phyloP scores from a whole-genome alignment of 2,329 filamentous ascomycete genomes.

The Podosphaera fusca region DNA sequence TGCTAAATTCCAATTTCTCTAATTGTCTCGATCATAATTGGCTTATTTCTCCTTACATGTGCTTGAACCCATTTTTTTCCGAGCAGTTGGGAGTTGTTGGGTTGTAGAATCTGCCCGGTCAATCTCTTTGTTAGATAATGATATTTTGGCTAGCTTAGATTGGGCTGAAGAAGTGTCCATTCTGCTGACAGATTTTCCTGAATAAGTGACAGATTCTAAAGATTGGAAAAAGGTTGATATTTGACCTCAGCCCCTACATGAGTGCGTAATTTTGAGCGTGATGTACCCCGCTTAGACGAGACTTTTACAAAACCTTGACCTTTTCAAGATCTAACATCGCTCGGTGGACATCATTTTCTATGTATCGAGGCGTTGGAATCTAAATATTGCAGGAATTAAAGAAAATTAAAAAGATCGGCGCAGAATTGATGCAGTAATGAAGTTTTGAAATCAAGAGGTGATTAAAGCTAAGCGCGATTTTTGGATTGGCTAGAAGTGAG shows the following conservation, averaged over 20 bases:
- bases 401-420: too few relatives aligned
- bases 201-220: not conserved
- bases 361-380: too few relatives aligned
- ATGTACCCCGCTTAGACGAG: not conserved
- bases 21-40: not conserved
- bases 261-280: not conserved
- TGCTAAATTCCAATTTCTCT: conserved; percentile 3
- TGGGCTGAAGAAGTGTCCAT: too few relatives aligned
- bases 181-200: not conserved
- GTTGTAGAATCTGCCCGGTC: not conserved
- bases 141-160: too few relatives aligned
- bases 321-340: too few relatives aligned
- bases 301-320: too few relatives aligned
- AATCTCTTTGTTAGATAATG: not conserved
- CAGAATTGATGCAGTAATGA: too few relatives aligned
- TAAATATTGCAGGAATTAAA: too few relatives aligned
- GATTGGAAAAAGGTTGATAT: not conserved
- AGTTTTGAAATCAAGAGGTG: too few relatives aligned
- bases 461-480: too few relatives aligned
- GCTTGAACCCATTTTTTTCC: conserved; percentile 1
- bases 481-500: too few relatives aligned
- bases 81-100: not conserved
- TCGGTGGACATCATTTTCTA: too few relatives aligned
- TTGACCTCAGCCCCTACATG: not conserved
- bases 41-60: conserved; percentile 1